These are phyloP conservation scores for Spathaspora hagerdaliae DNA, from an alignment of 805 yeast species.

Conservation along the genomic window DNA sequence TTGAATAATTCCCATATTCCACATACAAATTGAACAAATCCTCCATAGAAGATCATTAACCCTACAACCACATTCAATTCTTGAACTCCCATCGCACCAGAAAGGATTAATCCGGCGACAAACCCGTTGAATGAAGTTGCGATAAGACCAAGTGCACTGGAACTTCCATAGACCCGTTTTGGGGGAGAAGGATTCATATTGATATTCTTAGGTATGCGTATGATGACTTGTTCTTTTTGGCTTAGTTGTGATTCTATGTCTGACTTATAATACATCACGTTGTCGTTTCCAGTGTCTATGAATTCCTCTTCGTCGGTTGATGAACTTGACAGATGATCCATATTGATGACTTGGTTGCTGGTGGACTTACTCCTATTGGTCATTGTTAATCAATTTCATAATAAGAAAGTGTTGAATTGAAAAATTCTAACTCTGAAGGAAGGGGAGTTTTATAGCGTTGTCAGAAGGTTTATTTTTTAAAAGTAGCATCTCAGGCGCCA, in stretches of 20 bases:
- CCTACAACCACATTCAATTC: slow-evolving; percentile 47
- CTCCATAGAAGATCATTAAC: slow-evolving; percentile 59
- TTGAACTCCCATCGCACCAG: neutral
- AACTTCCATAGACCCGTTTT: neutral
- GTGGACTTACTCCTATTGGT: too few species aligned
- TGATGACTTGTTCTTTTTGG: neutral
- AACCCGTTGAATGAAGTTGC: neutral
- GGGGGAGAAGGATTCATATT: neutral
- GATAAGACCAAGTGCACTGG: neutral
- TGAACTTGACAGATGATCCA: neutral
- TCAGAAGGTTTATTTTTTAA: neutral
- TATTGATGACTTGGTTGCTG: too few species aligned
- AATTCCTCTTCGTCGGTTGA: slow-evolving; percentile 2
- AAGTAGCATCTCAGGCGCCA: neutral
- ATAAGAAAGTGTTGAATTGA: neutral
- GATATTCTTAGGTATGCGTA: too few species aligned
- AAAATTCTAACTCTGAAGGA: neutral
- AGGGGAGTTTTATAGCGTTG: neutral
- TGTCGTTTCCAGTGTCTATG: neutral
- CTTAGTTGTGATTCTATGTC: neutral
- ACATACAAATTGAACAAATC: slow-evolving; percentile 53
- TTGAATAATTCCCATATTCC: slow-evolving; percentile 65
- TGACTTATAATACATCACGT: neutral
- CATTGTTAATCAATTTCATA: neutral
- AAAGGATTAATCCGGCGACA: neutral